Evolutionary conservation across 2,329 filamentous ascomycete genomes (phyloP), one percentile per base, ranked within the genome.

Genomic region (Nannizziopsis barbatae): DNA sequence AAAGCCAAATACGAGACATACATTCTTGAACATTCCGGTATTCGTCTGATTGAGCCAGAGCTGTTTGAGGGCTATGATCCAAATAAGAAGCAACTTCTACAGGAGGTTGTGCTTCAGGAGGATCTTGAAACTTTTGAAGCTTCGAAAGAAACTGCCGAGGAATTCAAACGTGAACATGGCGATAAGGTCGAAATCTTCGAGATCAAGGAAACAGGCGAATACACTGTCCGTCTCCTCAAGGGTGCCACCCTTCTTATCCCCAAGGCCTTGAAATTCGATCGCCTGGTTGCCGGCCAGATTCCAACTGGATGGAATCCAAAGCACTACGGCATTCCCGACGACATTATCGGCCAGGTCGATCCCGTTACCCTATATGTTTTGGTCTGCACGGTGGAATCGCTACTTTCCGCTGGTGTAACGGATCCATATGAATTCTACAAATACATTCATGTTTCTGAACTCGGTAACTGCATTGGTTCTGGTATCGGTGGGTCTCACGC

Each of bases 401-500:
- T 98, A 6, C 76, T 98, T 45, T 84, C 87, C 27, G 84, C 86
- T 54, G 92, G 92, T 81, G 90, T 98, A 66, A 96, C 92, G 20
- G 93, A 98, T 64, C 93, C 92, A 15, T 98, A 96, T 64, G 92
- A 98, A 71, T 96, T 98, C 73, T 98, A 98, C 79, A 89, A 96
- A 75, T 98, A 98, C 62, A 89, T 98, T 54, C 92, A 98, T 68
- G 81, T 98, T 52, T 96, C 92, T 6, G 86, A 98, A 65, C 86
- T 98, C 45, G 92, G 92, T 67, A 98, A 98, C 77, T 96, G 90
- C 64, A 82, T 98, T 58, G 92, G 92, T 69, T 98, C 93, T 30
- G 92, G 93, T 75, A 95, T 98, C 74, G 92, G 92, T 77, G 93
- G 92, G 71, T 84, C 88, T 52, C 80, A 80, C 60, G 92, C 92